Percentiles rank a stretch among this genome's conserved stretches.
Evolutionary conservation across 2,329 filamentous ascomycete genomes (phyloP).

Genomic region (Sphaerulina musiva): DNA sequence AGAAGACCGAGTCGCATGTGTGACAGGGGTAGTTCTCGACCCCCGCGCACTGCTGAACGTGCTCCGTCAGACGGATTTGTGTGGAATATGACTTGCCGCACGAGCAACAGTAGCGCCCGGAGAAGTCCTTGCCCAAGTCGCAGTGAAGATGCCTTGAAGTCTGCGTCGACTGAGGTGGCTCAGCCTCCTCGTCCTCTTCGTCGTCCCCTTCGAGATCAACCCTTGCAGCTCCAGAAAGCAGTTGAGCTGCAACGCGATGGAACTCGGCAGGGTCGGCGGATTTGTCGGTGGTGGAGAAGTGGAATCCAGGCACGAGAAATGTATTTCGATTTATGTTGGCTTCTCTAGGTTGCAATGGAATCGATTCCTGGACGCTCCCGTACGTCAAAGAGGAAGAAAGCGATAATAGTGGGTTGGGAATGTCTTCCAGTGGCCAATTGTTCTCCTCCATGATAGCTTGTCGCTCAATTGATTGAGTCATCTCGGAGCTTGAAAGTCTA

Average conservation of each 20-base stretch:
- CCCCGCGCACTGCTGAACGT: slow-evolving; percentile 17
- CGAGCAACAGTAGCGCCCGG: slow-evolving; percentile 19
- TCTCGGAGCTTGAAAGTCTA: slow-evolving; percentile 6
- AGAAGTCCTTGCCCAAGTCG: slow-evolving; percentile 17
- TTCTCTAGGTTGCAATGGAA: slow-evolving; percentile 8
- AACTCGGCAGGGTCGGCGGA: slow-evolving; percentile 21
- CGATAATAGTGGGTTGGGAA: slow-evolving; percentile 10
- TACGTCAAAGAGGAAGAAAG: slow-evolving; percentile 14
- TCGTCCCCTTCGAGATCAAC: slow-evolving; percentile 7
- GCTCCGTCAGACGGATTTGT: slow-evolving; percentile 12
- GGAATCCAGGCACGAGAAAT: slow-evolving; percentile 19
- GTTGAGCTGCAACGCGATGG: slow-evolving; percentile 21
- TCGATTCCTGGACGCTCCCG: slow-evolving; percentile 8
- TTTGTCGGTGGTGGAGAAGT: slow-evolving; percentile 21
- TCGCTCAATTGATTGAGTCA: slow-evolving; percentile 14
- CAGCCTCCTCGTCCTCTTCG: not conserved
- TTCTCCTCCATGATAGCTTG: slow-evolving; percentile 16
- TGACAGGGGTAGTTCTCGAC: slow-evolving; percentile 17
- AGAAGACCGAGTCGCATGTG: slow-evolving; percentile 19
- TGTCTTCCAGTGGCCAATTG: slow-evolving; percentile 10
- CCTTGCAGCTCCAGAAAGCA: slow-evolving; percentile 19
- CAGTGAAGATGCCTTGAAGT: slow-evolving; percentile 17
- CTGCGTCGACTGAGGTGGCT: not conserved
- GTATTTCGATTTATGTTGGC: not conserved
- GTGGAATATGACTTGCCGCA: slow-evolving; percentile 21